Evolutionary conservation across 768 basidiomycete species (phyloP), one percentile per base, ranked within the genome.

Genomic region (Lentinula raphanica): DNA sequence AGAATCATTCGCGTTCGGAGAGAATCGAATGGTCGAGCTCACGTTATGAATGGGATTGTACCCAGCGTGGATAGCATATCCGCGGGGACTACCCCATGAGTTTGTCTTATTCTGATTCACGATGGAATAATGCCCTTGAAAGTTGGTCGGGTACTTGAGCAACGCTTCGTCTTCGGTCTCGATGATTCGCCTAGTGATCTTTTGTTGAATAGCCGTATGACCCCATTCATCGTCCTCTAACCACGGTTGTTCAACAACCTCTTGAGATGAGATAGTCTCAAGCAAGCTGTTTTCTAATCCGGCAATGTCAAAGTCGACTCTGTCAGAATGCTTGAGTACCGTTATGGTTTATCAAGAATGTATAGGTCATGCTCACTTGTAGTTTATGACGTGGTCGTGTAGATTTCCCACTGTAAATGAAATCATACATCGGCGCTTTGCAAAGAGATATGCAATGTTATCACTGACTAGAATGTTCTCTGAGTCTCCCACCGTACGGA

Each of bases 361-460:
- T n/a, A 38, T 6, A 21, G 32, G 13, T 21, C 44, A 32, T 12
- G 25, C 59, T 9, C n/a, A 75, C 80, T 82, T 83, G 69, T 75
- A 84, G 66, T 85, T 85, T 65, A 88, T 82, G 32, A 87, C 79
- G 62, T 86, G 85, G 65, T 88, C 85, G 59, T 87, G 86, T 11
- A 87, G 67, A 38, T 78, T 84, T 11, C 86, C 86, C 82, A 86
- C 82, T 83, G 19, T 23, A 21, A 31, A 25, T 53, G 12, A 9
- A 31, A 49, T 21, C 15, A 19, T 15, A 44, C 7, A 40, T 61
- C 17, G 61, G 45, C 23, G 35, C 9, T 15, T 9, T 25, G 27
- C 12, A 3, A 23, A 39, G 2, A 15, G 21, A 12, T 12, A 51
- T 13, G 32, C 29, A 28, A 38, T 50, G 9, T 23, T 21, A 5